Conservation (phyloP, 2,329 filamentous ascomycete species). For the Cordyceps farinosa region DNA sequence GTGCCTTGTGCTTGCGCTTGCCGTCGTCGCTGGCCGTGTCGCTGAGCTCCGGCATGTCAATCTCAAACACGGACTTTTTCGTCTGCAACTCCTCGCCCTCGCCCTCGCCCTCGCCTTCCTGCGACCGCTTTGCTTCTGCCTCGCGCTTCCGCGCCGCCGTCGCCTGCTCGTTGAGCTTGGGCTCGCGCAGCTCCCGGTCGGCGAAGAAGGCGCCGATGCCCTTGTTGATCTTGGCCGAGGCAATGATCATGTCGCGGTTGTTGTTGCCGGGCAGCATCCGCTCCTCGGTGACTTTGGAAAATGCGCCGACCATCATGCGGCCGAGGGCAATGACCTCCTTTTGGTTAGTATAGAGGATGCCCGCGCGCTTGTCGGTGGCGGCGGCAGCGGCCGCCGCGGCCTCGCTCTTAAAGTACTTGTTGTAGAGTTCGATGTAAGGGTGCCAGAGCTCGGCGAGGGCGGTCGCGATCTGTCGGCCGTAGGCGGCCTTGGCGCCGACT, state of each 20-base stretch:
- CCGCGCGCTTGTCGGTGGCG: conserved; percentile 22
- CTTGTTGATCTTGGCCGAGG: conserved; percentile 36
- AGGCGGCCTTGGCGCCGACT: conserved; percentile 38
- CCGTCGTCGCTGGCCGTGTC: neutral
- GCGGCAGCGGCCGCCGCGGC: conserved; percentile 24
- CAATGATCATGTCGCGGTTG: conserved; percentile 30
- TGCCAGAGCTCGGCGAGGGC: conserved; percentile 51
- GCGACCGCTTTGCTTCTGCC: conserved; percentile 10
- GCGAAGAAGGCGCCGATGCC: conserved; percentile 36
- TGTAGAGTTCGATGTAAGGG: conserved; percentile 41
- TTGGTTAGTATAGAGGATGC: conserved; percentile 32
- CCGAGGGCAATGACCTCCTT: conserved; percentile 44
- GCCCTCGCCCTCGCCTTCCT: conserved; percentile 14
- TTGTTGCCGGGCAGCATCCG: conserved; percentile 35
- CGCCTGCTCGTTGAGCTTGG: conserved; percentile 23
- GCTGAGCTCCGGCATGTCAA: conserved; percentile 10
- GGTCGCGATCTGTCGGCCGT: conserved; percentile 47
- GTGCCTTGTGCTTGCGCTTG: neutral
- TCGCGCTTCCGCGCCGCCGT: conserved; percentile 22
- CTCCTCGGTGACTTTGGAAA: conserved; percentile 43
- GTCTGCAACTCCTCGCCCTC: too few relatives aligned
- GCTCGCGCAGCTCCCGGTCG: conserved; percentile 33
- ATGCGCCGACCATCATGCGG: conserved; percentile 43
- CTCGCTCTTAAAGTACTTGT: conserved; percentile 33
- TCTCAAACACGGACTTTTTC: neutral